These are phyloP conservation scores for Nemania sp. DNA, from an alignment of 2,329 filamentous ascomycete species.

Conservation along the genomic window DNA sequence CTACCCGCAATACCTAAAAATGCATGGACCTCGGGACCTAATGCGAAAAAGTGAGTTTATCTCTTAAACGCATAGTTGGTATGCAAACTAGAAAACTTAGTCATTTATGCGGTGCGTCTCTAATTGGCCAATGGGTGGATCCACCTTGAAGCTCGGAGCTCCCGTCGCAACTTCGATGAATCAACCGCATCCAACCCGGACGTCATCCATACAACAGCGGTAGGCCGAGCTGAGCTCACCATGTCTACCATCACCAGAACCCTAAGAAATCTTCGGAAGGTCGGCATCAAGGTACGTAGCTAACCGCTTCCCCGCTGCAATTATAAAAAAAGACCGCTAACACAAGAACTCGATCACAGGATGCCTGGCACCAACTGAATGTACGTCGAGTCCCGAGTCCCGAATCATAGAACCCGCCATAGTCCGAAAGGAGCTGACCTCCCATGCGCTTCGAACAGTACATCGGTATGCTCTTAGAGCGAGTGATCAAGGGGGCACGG, in stretches of 20 bases:
- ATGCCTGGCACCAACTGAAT: conserved; percentile 90
- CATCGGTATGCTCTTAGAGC: conserved; percentile 50
- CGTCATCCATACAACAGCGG: conserved; percentile 21
- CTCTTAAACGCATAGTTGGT: too few species aligned
- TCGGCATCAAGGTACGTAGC: conserved; percentile 83
- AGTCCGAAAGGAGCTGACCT: conserved; percentile 31
- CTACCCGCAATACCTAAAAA: too few species aligned
- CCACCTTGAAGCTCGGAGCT: conserved; percentile 20
- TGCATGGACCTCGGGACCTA: too few species aligned
- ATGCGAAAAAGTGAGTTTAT: too few species aligned
- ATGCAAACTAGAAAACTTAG: not conserved
- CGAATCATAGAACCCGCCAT: conserved; percentile 28
- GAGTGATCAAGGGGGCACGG: not conserved
- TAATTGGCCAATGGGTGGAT: conserved; percentile 19
- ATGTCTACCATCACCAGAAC: conserved; percentile 95
- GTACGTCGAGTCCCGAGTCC: conserved; percentile 58
- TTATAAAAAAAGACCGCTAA: conserved; percentile 41
- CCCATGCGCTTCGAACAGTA: conserved; percentile 47
- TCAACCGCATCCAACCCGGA: conserved; percentile 26
- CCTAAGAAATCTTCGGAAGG: conserved; percentile 80
- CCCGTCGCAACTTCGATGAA: too few species aligned
- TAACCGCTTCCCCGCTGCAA: not conserved
- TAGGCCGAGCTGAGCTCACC: conserved; percentile 29
- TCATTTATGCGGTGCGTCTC: not conserved
- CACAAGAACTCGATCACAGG: conserved; percentile 53